These are phyloP conservation scores for Pseudogymnoascus sp. DNA, from an alignment of 2,329 filamentous ascomycete species.

Conservation along the genomic window DNA sequence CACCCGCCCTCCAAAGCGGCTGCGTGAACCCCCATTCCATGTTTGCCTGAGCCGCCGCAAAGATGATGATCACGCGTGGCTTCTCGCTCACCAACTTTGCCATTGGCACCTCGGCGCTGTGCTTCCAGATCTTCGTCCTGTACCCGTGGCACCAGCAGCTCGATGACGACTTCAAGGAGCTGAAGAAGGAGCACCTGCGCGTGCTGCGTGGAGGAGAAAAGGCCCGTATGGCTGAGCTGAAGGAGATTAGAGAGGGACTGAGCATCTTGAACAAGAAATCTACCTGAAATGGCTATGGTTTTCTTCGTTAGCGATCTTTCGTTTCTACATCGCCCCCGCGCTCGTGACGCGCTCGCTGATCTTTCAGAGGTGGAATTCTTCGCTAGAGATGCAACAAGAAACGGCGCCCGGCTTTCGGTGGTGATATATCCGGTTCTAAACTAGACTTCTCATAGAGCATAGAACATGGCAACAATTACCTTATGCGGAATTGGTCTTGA, in stretches of 20 bases:
- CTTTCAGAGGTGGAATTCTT: neutral
- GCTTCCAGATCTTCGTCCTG: constrained; percentile 49
- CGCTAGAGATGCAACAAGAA: neutral
- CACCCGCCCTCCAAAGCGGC: constrained; percentile 1
- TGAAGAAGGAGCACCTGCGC: constrained; percentile 40
- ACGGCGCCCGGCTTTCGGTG: neutral
- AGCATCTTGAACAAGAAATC: constrained; percentile 7
- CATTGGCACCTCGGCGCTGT: constrained; percentile 44
- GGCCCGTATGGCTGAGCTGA: neutral
- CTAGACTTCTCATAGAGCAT: neutral
- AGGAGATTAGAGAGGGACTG: constrained; percentile 1
- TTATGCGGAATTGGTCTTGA: neutral
- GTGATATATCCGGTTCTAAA: neutral
- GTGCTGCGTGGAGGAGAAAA: neutral
- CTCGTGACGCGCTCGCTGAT: neutral
- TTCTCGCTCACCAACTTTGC: constrained; percentile 49
- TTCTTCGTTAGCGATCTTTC: neutral
- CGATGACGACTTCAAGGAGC: constrained; percentile 42
- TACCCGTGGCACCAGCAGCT: constrained; percentile 51
- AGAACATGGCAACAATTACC: neutral
- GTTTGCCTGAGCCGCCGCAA: constrained; percentile 3
- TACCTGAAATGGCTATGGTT: neutral
- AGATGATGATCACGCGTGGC: constrained; percentile 41
- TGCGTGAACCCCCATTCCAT: neutral
- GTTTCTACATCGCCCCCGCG: neutral